Evolutionary conservation across 768 basidiomycete genomes (phyloP).

Genomic region (Sarcomyxa edulis): DNA sequence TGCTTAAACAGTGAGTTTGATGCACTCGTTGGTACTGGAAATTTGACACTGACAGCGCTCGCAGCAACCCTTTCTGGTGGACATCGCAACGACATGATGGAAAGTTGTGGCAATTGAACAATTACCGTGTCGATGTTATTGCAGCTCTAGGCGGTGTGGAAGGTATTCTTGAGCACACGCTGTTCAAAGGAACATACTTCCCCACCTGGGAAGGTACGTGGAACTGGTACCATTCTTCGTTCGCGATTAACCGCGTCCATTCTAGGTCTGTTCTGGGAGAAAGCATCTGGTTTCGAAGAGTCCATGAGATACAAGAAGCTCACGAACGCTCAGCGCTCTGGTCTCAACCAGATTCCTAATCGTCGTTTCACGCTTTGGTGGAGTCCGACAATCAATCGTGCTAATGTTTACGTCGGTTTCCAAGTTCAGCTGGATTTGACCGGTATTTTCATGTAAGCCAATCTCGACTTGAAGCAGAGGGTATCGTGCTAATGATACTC

Average conservation of each 20-base stretch:
- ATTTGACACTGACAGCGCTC: conserved; percentile 8
- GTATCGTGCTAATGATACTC: conserved; percentile 1
- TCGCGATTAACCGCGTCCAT: background rate
- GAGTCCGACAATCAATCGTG: conserved; percentile 98
- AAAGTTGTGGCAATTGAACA: conserved; percentile 95
- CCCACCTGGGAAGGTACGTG: conserved; percentile 87
- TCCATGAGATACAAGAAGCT: conserved; percentile 95
- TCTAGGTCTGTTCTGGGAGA: conserved; percentile 92
- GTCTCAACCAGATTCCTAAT: conserved; percentile 97
- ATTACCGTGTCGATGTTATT: conserved; percentile 98
- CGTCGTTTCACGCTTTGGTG: conserved; percentile 99
- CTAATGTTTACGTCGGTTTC: conserved; percentile 99
- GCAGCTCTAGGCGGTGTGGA: conserved; percentile 97
- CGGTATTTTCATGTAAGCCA: conserved; percentile 81
- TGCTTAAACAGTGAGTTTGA: conserved; percentile 74
- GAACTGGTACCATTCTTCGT: too few relatives aligned
- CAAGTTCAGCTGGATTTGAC: conserved; percentile 98
- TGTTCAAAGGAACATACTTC: conserved; percentile 98
- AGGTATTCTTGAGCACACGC: conserved; percentile 91
- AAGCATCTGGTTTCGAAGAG: conserved; percentile 94
- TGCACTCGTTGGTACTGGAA: conserved; percentile 1
- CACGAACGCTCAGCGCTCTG: conserved; percentile 97
- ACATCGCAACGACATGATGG: conserved; percentile 96
- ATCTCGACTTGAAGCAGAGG: background rate
- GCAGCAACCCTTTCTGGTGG: conserved; percentile 98